Conservation (phyloP, 306 rosid species). For the Dalbergia cultrata region DNA sequence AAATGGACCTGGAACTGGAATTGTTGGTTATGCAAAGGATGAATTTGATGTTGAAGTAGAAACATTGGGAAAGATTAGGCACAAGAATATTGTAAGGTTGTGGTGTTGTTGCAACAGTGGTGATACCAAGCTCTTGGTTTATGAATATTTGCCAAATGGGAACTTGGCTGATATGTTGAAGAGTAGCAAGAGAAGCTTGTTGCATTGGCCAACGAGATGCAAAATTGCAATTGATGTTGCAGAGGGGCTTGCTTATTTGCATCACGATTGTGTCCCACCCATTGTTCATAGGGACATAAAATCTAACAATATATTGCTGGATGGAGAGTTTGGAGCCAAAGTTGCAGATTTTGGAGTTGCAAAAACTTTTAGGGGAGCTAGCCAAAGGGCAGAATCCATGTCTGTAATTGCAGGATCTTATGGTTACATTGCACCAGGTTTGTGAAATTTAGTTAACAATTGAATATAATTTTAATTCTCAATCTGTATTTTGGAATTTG, state of each 20-base stretch:
- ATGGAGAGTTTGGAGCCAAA: slow-evolving; percentile 69
- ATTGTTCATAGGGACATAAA: slow-evolving; percentile 79
- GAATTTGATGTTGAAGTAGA: slow-evolving; percentile 79
- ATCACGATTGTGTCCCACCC: slow-evolving; percentile 78
- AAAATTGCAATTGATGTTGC: slow-evolving; percentile 77
- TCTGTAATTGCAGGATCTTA: slow-evolving; percentile 75
- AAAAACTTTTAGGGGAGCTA: slow-evolving; percentile 48
- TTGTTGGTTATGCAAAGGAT: slow-evolving; percentile 51
- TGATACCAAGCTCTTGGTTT: slow-evolving; percentile 66
- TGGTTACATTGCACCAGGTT: slow-evolving; percentile 87
- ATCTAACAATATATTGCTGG: slow-evolving; percentile 74
- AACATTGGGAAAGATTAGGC: slow-evolving; percentile 75
- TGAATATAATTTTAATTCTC: neutral
- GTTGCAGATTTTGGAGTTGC: slow-evolving; percentile 83
- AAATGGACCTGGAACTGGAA: neutral
- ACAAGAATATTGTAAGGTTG: slow-evolving; percentile 74
- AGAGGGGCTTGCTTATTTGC: slow-evolving; percentile 79
- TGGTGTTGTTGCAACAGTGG: slow-evolving; percentile 75
- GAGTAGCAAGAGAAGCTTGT: slow-evolving; percentile 48
- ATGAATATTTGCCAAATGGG: slow-evolving; percentile 80
- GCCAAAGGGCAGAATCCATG: slow-evolving; percentile 58
- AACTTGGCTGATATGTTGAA: slow-evolving; percentile 74
- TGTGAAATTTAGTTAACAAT: slow-evolving; percentile 5
- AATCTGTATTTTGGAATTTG: neutral
- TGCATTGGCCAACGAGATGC: slow-evolving; percentile 73